Conservation (phyloP, 2,329 filamentous ascomycete genomes). For the Colletotrichum sp. region DNA sequence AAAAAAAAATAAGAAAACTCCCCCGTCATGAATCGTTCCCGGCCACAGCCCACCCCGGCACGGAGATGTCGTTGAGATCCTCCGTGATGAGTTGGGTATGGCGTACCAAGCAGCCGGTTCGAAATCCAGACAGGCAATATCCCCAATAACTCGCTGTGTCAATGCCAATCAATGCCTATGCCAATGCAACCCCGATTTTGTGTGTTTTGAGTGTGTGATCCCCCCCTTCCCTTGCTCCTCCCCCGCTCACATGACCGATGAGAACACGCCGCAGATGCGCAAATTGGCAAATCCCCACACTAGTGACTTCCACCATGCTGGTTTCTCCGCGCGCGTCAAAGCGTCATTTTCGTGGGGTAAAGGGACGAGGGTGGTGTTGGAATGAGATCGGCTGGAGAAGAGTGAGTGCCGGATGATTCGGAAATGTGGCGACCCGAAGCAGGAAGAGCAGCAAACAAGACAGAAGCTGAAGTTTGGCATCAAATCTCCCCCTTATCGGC, state of each 20-base stretch:
- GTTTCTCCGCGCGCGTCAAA: background rate
- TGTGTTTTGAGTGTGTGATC: background rate
- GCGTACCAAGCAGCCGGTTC: constrained; percentile 7
- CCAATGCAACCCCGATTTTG: constrained; percentile 16
- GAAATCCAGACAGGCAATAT: background rate
- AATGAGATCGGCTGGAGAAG: background rate
- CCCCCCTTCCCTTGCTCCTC: background rate
- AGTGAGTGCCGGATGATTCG: background rate
- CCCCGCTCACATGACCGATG: constrained; percentile 10
- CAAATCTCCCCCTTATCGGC: background rate
- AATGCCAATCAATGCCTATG: constrained; percentile 18
- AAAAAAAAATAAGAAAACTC: background rate
- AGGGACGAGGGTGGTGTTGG: background rate
- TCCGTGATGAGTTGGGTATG: constrained; percentile 11
- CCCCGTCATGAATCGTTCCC: background rate
- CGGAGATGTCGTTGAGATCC: background rate
- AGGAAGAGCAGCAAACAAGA: background rate
- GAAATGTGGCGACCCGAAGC: background rate
- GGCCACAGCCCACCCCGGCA: background rate
- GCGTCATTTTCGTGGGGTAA: background rate
- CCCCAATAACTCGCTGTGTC: constrained; percentile 10
- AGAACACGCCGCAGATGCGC: background rate
- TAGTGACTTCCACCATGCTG: background rate
- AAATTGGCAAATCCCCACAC: background rate
- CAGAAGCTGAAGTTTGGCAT: background rate